Evolutionary conservation across 768 basidiomycete species (phyloP), one percentile per base, ranked within the genome.

Genomic region (Lyophyllum semitale): DNA sequence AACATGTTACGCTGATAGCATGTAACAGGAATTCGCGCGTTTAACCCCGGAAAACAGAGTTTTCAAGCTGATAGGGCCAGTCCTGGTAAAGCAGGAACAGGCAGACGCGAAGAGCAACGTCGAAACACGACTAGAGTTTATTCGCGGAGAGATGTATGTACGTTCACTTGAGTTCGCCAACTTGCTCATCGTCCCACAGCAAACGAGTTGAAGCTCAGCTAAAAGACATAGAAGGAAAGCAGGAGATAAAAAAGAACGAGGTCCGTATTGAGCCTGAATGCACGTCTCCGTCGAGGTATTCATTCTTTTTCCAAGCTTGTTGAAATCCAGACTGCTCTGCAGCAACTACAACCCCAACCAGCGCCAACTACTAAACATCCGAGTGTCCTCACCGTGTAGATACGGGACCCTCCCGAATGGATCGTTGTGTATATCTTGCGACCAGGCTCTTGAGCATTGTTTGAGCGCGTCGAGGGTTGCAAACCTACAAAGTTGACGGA

Each of bases 21-120:
- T 44, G 50, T 27, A n/a, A 53, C 67, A 98, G 95, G 96, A 98
- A 74, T 94, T 98, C 66, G 74, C 78, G 17, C 75, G 78, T 26
- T 71, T 98, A 52, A 88, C 87, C 40, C 74, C 85, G 4, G 80
- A 85, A 55, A 96, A 95, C 66, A 80, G 78, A 15, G 83, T 98
- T 7, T 98, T 87, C 78, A 98, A 98, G 75, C 83, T 91, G 27
- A 82, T 96, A 35, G 96, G 96, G 1, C 93, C 94, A 1, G 89
- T 95, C 6, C 82, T 98, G 25, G 86, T 98, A 8, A 84, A 88
- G 63, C 95, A 98, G 72, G 95, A 97, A 61, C 87, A 88, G 64
- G 72, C 72, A 6, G 96, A 97, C 61, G 96, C 95, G 29, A 90
- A 89, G 68, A 76, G 72, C 59, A 97, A 93, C 65, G 91, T 98